Percentiles rank a stretch among this genome's conserved stretches.
Evolutionary conservation across 192 early-diverging fungal genomes (phyloP).

Genomic region (Coemansia sp.): DNA sequence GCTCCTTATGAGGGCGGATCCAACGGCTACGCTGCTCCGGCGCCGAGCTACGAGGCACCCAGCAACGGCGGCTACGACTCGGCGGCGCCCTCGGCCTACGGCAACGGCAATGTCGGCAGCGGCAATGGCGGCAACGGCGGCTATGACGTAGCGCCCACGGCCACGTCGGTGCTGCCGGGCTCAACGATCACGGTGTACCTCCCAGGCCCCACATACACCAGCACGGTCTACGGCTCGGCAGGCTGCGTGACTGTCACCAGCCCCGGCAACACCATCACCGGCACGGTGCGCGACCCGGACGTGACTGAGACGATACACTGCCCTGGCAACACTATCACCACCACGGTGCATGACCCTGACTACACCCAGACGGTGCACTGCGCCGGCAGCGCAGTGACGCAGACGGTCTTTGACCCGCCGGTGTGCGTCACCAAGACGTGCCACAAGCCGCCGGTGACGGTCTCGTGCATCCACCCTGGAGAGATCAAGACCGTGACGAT

Average conservation of each 20-base stretch:
- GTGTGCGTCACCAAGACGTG: constrained; percentile 37
- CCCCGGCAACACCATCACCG: constrained; percentile 27
- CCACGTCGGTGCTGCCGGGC: constrained; percentile 19
- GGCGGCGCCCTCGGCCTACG: constrained; percentile 10
- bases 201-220: constrained; percentile 24
- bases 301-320: constrained; percentile 19
- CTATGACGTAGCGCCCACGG: constrained; percentile 7
- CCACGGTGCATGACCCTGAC: constrained; percentile 26
- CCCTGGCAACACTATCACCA: constrained; percentile 24
- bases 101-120: constrained; percentile 6
- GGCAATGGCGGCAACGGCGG: constrained; percentile 17
- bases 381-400: constrained; percentile 20
- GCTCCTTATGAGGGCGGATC: neutral
- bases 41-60: constrained; percentile 11
- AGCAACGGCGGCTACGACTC: constrained; percentile 18
- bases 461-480: constrained; percentile 41
- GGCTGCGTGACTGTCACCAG: constrained; percentile 23
- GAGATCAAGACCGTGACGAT: constrained; percentile 44
- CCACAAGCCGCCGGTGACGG: constrained; percentile 43
- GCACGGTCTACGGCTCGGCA: constrained; percentile 14
- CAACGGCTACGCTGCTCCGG: constrained; percentile 9
- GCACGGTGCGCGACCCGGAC: constrained; percentile 30
- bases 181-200: constrained; percentile 22
- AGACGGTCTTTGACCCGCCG: constrained; percentile 27
- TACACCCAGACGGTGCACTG: constrained; percentile 29